Evolutionary conservation across 192 early-diverging fungal genomes (phyloP).

Genomic region (Entomortierella chlamydospora): DNA sequence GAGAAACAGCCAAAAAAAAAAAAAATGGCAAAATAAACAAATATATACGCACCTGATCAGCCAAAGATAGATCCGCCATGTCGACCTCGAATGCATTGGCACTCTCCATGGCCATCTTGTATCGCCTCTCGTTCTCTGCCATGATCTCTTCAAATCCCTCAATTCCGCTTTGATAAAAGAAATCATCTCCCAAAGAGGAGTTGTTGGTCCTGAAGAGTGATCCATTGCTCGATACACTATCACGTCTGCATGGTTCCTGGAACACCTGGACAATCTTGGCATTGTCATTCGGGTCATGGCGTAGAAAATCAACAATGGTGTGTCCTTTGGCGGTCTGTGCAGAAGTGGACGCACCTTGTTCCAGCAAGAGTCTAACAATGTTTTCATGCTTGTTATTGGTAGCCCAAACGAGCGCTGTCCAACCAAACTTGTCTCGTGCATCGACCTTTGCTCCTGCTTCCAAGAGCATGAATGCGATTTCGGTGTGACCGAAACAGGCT

Average conservation of each 20-base stretch:
- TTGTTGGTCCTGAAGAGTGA: constrained; percentile 33
- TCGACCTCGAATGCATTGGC: constrained; percentile 59
- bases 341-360: constrained; percentile 78
- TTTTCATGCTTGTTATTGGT: constrained; percentile 82
- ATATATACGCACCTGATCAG: constrained; percentile 49
- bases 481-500: constrained; percentile 85
- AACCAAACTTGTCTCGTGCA: constrained; percentile 83
- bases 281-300: constrained; percentile 64
- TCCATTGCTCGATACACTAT: constrained; percentile 55
- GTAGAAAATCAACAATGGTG: constrained; percentile 80
- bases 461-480: constrained; percentile 77
- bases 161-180: constrained; percentile 48
- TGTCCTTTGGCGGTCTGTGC: constrained; percentile 76
- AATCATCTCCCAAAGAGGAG: constrained; percentile 47
- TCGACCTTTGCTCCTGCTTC: constrained; percentile 81
- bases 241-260: constrained; percentile 52
- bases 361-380: constrained; percentile 79
- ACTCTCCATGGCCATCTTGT: constrained; percentile 59
- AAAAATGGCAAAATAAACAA: background rate
- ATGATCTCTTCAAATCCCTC: constrained; percentile 57
- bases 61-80: constrained; percentile 56
- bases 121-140: constrained; percentile 56
- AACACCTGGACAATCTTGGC: constrained; percentile 64
- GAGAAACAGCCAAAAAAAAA: background rate
- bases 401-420: constrained; percentile 94